A percentile compares a stretch with the other conserved stretches of the same genome.
phyloP scores from a whole-genome alignment of 495 filamentous ascomycete species.

The Hypoxylon lienhwacheense region DNA sequence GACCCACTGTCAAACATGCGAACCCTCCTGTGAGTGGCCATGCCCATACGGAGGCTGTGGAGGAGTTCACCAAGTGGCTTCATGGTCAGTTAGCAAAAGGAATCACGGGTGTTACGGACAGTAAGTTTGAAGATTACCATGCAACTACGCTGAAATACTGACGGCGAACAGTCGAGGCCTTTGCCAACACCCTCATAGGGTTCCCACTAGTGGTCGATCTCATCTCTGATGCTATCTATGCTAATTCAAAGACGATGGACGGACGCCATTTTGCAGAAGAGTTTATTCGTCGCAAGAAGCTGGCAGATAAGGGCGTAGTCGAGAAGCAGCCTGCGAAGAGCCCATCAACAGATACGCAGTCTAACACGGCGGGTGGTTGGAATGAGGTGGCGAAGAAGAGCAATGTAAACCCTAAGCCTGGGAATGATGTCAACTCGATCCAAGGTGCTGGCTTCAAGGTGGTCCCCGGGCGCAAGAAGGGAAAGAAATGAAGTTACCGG shows the following conservation, averaged over 20 bases:
- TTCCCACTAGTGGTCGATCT: slow-evolving; percentile 77
- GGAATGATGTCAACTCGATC: slow-evolving; percentile 53
- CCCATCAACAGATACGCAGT: slow-evolving; percentile 49
- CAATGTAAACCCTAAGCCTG: slow-evolving; percentile 50
- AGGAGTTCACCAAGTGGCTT: slow-evolving; percentile 94
- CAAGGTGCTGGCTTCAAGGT: slow-evolving; percentile 75
- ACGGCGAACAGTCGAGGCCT: slow-evolving; percentile 70
- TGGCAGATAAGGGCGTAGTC: slow-evolving; percentile 85
- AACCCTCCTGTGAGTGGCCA: slow-evolving; percentile 55
- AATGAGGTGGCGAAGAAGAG: slow-evolving; percentile 96
- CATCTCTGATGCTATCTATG: slow-evolving; percentile 87
- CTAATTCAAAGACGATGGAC: slow-evolving; percentile 81
- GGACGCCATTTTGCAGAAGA: slow-evolving; percentile 92
- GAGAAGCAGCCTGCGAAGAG: slow-evolving; percentile 57
- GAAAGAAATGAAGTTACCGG: slow-evolving; percentile 59
- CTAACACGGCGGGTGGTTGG: slow-evolving; percentile 73
- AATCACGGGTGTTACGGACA: slow-evolving; percentile 48
- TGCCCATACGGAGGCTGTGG: slow-evolving; percentile 56
- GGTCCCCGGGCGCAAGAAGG: slow-evolving; percentile 91
- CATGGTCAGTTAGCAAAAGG: slow-evolving; percentile 67
- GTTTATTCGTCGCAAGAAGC: slow-evolving; percentile 87
- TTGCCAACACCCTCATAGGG: slow-evolving; percentile 70
- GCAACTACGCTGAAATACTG: slow-evolving; percentile 56
- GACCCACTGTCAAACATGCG: slow-evolving; percentile 34
- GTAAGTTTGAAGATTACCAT: slow-evolving; percentile 58